Conservation (phyloP, 2,329 filamentous ascomycete species). For the Thermothelomyces thermophilus region DNA sequence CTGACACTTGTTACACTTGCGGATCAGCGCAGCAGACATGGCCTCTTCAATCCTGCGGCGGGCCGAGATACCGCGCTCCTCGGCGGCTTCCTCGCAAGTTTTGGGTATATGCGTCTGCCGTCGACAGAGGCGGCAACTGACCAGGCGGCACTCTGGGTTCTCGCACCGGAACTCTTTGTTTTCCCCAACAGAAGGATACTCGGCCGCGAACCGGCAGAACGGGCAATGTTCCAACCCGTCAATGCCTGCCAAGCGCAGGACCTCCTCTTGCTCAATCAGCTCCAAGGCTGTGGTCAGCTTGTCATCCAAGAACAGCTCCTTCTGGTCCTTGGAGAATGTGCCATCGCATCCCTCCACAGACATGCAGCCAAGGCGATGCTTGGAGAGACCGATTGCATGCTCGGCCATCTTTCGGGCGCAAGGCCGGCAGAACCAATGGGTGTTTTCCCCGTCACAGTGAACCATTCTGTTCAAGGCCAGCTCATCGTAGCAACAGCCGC, state of each 20-base stretch:
- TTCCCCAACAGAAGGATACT: slow-evolving; percentile 59
- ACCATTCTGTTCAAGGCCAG: slow-evolving; percentile 61
- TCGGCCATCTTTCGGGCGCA: slow-evolving; percentile 63
- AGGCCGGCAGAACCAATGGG: slow-evolving; percentile 62
- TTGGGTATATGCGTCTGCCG: slow-evolving; percentile 64
- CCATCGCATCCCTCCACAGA: slow-evolving; percentile 59
- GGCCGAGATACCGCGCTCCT: slow-evolving; percentile 51
- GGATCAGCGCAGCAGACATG: slow-evolving; percentile 72
- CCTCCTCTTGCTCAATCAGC: slow-evolving; percentile 62
- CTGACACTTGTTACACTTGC: slow-evolving; percentile 62
- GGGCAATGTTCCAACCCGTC: slow-evolving; percentile 70
- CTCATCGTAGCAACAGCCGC: slow-evolving; percentile 66
- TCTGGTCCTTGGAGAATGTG: slow-evolving; percentile 51
- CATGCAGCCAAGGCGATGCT: slow-evolving; percentile 64
- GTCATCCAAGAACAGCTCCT: slow-evolving; percentile 50
- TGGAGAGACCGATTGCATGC: slow-evolving; percentile 60
- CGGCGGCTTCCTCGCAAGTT: slow-evolving; percentile 60
- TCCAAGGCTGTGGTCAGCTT: slow-evolving; percentile 57
- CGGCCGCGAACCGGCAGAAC: slow-evolving; percentile 74
- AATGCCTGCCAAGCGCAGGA: slow-evolving; percentile 62
- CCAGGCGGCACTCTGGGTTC: slow-evolving; percentile 55
- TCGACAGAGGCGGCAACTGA: slow-evolving; percentile 64
- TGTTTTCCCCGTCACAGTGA: slow-evolving; percentile 51
- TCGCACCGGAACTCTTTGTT: slow-evolving; percentile 70
- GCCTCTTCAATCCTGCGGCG: slow-evolving; percentile 73